Conservation (phyloP, 495 filamentous ascomycete species). For the Tirmania nivea region DNA sequence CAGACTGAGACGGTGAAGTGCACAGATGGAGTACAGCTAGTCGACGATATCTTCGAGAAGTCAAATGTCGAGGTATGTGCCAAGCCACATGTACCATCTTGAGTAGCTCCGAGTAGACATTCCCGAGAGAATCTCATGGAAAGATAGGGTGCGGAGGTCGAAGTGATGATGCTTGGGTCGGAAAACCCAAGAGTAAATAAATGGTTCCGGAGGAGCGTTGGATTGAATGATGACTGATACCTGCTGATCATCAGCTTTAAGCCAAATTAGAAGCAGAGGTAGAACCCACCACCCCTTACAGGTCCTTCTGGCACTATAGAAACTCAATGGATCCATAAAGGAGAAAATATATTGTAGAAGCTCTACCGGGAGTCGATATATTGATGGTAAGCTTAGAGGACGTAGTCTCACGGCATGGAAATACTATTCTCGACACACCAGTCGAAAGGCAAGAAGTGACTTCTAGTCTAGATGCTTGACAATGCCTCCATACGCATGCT, state of each 20-base stretch:
- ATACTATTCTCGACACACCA: not conserved
- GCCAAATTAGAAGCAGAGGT: not conserved
- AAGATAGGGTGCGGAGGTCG: conserved; percentile 19
- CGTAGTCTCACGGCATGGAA: not conserved
- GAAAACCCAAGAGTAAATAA: conserved; percentile 40
- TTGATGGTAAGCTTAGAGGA: conserved; percentile 8
- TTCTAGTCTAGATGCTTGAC: not conserved
- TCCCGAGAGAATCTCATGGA: conserved; percentile 40
- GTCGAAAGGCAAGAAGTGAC: not conserved
- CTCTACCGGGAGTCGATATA: conserved; percentile 33
- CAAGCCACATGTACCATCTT: conserved; percentile 27
- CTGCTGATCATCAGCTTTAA: conserved; percentile 7
- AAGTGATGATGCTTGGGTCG: conserved; percentile 22
- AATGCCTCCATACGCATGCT: not conserved
- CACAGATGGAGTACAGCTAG: not conserved
- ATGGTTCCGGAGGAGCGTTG: conserved; percentile 28
- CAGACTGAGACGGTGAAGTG: conserved; percentile 24
- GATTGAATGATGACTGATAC: conserved; percentile 41
- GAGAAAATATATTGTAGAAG: conserved; percentile 38
- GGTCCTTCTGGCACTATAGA: conserved; percentile 42
- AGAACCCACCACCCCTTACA: conserved; percentile 29
- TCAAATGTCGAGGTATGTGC: conserved; percentile 17
- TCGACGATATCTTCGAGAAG: conserved; percentile 11
- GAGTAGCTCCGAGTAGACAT: conserved; percentile 32
- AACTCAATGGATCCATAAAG: conserved; percentile 35